phyloP scores from a whole-genome alignment of 345 rosid species.

The Erodium maritimum region DNA sequence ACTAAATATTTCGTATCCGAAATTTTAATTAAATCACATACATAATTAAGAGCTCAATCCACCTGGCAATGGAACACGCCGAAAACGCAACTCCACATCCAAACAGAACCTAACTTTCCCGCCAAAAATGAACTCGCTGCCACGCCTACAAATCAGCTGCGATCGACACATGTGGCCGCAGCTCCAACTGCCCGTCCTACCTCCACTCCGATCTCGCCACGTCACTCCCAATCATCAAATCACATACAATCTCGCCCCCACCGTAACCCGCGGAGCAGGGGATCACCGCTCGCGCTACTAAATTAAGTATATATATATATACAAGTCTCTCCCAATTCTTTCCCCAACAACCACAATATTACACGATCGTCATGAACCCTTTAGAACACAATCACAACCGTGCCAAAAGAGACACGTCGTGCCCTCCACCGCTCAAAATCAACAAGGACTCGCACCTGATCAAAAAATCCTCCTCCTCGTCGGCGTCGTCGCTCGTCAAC shows the following conservation, averaged over 20 bases:
- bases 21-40: too few relatives aligned
- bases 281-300: too few relatives aligned
- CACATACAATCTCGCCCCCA: too few relatives aligned
- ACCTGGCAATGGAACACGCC: too few relatives aligned
- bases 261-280: too few relatives aligned
- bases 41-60: too few relatives aligned
- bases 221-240: neutral
- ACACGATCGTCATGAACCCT: neutral
- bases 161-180: neutral
- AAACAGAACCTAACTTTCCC: neutral
- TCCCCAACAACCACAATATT: neutral
- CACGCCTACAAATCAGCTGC: neutral
- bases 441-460: conserved; percentile 47
- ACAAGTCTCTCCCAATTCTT: neutral
- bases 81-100: too few relatives aligned
- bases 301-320: too few relatives aligned
- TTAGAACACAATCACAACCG: neutral
- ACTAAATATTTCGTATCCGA: too few relatives aligned
- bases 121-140: neutral
- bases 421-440: conserved; percentile 27
- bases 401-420: neutral
- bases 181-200: neutral
- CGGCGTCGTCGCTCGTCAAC: conserved; percentile 24
- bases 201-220: neutral
- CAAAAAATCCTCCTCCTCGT: conserved; percentile 27